Conservation (phyloP, 352 stramenopile species). For the Phytopythium litorale region DNA sequence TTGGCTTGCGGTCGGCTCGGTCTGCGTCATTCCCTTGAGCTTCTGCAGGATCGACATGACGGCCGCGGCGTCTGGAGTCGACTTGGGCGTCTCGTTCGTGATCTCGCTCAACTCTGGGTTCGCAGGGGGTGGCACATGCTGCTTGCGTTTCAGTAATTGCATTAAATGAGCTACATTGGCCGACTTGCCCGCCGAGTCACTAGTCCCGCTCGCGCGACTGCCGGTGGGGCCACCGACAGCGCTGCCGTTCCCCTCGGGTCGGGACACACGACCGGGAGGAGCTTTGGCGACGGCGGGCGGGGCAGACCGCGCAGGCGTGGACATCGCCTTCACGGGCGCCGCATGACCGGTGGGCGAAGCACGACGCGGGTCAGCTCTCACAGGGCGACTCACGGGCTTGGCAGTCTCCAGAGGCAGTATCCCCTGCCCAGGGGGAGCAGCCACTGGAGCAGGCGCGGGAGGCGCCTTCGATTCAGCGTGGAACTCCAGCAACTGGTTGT, state of each 20-base stretch:
- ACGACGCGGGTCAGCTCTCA: conserved; percentile 9
- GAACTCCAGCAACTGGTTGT: conserved; percentile 75
- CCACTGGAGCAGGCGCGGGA: conserved; percentile 4
- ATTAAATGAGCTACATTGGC: conserved; percentile 80
- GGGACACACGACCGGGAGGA: background rate
- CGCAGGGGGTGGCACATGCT: conserved; percentile 20
- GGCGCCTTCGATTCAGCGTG: conserved; percentile 34
- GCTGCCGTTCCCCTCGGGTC: background rate
- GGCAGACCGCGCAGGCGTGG: background rate
- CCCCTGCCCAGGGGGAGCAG: conserved; percentile 6
- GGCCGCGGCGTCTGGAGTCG: conserved; percentile 51
- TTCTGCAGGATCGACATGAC: conserved; percentile 88
- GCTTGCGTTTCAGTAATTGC: conserved; percentile 77
- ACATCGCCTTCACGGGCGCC: background rate
- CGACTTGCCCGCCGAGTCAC: conserved; percentile 33
- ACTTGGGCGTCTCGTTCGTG: conserved; percentile 47
- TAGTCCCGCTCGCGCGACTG: conserved; percentile 12
- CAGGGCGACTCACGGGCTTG: conserved; percentile 2
- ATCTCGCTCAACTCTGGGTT: conserved; percentile 28
- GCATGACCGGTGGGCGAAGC: background rate
- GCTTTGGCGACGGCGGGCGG: background rate
- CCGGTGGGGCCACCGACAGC: conserved; percentile 1
- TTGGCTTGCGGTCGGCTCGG: background rate
- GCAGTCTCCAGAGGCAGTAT: conserved; percentile 10
- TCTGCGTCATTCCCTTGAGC: conserved; percentile 53